Conservation (phyloP, 129 eudicot genomes). For the Logfia minima region DNA sequence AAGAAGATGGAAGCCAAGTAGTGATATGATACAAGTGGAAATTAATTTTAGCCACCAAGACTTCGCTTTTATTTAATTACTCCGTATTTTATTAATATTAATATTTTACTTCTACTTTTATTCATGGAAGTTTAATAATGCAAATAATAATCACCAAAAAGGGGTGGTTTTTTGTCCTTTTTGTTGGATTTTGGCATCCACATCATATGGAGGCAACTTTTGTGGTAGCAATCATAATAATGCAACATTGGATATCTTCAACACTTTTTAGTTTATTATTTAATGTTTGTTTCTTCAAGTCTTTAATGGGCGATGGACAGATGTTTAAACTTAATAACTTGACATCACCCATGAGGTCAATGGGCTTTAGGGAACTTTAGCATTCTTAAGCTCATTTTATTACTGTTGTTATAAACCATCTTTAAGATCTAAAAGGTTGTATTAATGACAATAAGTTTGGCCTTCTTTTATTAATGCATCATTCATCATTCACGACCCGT, state of each 20-base stretch:
- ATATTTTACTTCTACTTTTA: slow-evolving; percentile 23
- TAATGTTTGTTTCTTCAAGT: background rate
- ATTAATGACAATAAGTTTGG: background rate
- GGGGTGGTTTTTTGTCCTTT: slow-evolving; percentile 14
- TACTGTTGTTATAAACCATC: background rate
- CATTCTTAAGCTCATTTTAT: background rate
- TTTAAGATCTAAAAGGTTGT: background rate
- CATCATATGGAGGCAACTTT: slow-evolving; percentile 31
- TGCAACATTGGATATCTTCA: slow-evolving; percentile 30
- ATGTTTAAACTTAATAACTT: slow-evolving; percentile 31
- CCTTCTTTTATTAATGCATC: background rate
- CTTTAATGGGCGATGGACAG: slow-evolving; percentile 16
- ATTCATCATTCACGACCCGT: background rate
- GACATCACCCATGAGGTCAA: slow-evolving; percentile 38
- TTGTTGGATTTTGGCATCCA: slow-evolving; percentile 40
- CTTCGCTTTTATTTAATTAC: slow-evolving; percentile 13
- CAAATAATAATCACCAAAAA: slow-evolving; percentile 30
- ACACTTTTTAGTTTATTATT: background rate
- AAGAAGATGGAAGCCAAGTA: slow-evolving; percentile 26
- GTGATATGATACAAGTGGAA: slow-evolving; percentile 34
- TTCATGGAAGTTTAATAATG: slow-evolving; percentile 21
- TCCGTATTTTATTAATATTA: background rate
- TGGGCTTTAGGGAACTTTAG: background rate
- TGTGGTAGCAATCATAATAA: slow-evolving; percentile 15
- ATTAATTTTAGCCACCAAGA: slow-evolving; percentile 28